Base-by-base conservation (phyloP, 495 filamentous ascomycete genomes). In the Neurospora sp. region DNA sequence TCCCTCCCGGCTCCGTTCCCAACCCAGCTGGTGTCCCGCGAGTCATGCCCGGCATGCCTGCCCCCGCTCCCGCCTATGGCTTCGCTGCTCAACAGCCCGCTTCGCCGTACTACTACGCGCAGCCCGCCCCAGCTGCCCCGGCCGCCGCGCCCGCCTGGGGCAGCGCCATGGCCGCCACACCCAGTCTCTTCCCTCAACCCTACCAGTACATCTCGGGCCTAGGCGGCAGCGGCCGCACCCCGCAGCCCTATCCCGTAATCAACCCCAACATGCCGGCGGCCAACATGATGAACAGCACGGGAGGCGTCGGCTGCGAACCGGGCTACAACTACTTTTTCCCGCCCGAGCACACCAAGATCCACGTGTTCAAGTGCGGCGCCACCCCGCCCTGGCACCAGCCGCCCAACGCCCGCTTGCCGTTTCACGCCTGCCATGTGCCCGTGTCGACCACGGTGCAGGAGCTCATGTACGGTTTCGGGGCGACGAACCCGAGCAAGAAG, bases 271-370 rank as follows among this genome's bases (percentile, higher is more conserved):
- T 90, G 62, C 83, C 86, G 12, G 85, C 83, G 10, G 81, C 89
- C 70, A 88, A 91, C 78, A 76, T 91, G 44, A 81, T 82, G 27
- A 85, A 89, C 71, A 82, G 85, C 18, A 86, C 86, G 12, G 89
- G 89, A 18, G 90, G 90, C 41, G 77, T 80, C 8, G 85, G 85
- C 44, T 81, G 82, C 41, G 85, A 86, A 74, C 85, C 84, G 0
- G 85, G 85, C 5, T 87, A 84, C 77, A 84, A 87, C 77, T 88
- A 86, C 76, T 81, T 86, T 70, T 87, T 87, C 76, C 82, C 83
- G 1, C 70, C 74, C 7, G 81, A 86, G 59, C 83, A 87, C 78
- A 83, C 81, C 23, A 84, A 84, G 69, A 80, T 87, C n/a, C 81
- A 86, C 69, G 79, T 86, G 35, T 78, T 87, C 76, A 85, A 83